Evolutionary conservation across 129 eudicot genomes (phyloP), one percentile per base, ranked within the genome.

Genomic region (Flaveria bidentis): DNA sequence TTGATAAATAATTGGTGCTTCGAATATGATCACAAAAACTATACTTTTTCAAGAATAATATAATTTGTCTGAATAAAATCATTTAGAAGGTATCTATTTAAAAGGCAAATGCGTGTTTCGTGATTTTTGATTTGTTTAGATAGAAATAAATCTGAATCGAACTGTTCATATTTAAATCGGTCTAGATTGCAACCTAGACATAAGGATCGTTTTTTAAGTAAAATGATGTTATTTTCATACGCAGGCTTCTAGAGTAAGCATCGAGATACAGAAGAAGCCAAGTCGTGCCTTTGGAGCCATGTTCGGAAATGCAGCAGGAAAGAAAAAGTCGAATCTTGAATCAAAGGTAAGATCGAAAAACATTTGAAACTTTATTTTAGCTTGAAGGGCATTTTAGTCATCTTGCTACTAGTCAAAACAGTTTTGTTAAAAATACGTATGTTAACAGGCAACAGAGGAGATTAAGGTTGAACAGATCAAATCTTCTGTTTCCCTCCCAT

Each of bases 281-380:
- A 86, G 80, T 67, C 84, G 94, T 67, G 96, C 87, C 72, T 89
- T 95, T 83, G 99, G 97, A 78, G 89, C 96, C 18, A 67, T 95
- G 79, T 88, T 91, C 8, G 97, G 97, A 44, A 85, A 73, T 65
- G 66, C 94, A 63, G 74, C 90, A n/a, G 82, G 88, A 20, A 95
- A 91, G 78, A 82, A 93, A 81, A 95, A 95, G 82, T 73, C 81
- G 46, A 84, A 79, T 73, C 52, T 84, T 46, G 87, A 84, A 71
- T 84, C 72, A 64, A 85, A 76, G 77, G 99, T 91, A 68, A 41
- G 20, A 17, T 39, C 44, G 13, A 23, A 53, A 36, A 36, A 12
- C 5, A 26, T 60, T 72, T 10, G 55, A 30, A 30, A 30, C 36
- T 30, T 30, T 30, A 30, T 56, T 28, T 36, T 33, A 5, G 55